These are phyloP conservation scores for Malus fusca DNA, from an alignment of 306 rosid species.

Conservation along the genomic window DNA sequence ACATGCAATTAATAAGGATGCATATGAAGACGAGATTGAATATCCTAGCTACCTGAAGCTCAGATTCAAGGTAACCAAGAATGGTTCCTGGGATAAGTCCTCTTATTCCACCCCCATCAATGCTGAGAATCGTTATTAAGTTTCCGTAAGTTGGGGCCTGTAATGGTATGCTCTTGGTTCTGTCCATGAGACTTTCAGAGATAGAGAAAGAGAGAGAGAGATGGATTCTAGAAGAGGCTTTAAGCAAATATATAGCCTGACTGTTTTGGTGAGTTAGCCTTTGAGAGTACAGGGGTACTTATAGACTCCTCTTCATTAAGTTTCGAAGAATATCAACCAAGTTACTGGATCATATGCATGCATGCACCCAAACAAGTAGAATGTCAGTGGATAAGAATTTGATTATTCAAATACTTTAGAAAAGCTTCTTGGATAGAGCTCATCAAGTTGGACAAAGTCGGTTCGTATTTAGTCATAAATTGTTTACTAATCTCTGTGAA, in stretches of 20 bases:
- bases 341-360: background rate
- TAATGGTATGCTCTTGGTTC: background rate
- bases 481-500: background rate
- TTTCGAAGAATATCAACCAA: background rate
- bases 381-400: background rate
- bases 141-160: conserved; percentile 55
- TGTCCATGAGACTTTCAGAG: background rate
- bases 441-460: background rate
- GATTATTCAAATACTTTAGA: background rate
- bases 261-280: background rate
- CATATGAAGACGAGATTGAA: background rate
- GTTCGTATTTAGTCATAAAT: background rate
- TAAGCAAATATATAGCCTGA: background rate
- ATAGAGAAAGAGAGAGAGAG: background rate
- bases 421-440: background rate
- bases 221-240: background rate
- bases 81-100: conserved; percentile 61
- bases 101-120: conserved; percentile 76
- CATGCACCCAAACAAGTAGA: background rate
- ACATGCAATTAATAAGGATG: background rate
- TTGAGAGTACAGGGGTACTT: background rate
- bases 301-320: background rate
- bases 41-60: conserved; percentile 46
- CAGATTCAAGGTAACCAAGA: conserved; percentile 43
- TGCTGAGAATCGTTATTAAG: conserved; percentile 53